phyloP scores from a whole-genome alignment of 345 rosid species.

The Geranium brycei region DNA sequence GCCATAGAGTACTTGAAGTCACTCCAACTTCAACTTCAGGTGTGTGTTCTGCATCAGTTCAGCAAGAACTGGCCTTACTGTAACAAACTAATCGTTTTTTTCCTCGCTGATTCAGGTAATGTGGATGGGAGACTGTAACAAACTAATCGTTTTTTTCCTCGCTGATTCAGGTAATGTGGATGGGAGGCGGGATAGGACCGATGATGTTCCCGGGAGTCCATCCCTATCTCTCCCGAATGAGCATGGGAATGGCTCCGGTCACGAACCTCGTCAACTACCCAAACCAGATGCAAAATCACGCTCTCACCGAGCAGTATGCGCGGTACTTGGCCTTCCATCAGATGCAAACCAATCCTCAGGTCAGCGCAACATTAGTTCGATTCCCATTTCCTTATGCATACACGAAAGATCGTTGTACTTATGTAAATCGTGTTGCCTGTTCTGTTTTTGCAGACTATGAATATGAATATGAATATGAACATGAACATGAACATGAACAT shows the following conservation, averaged over 20 bases:
- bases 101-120: background rate
- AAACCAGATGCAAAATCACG: constrained; percentile 27
- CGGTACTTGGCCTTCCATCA: constrained; percentile 38
- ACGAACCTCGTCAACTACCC: constrained; percentile 30
- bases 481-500: constrained; percentile 20
- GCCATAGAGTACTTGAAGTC: constrained; percentile 88
- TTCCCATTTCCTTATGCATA: background rate
- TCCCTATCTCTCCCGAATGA: constrained; percentile 40
- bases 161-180: constrained; percentile 60
- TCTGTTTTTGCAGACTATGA: constrained; percentile 31
- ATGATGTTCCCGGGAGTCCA: constrained; percentile 78
- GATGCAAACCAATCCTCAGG: constrained; percentile 43
- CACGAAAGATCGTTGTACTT: background rate
- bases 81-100: too few relatives aligned
- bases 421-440: background rate
- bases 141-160: background rate
- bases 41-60: constrained; percentile 5
- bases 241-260: constrained; percentile 36
- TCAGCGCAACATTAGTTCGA: background rate
- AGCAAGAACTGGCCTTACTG: background rate
- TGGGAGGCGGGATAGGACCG: constrained; percentile 82
- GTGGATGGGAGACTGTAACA: background rate
- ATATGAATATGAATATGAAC: constrained; percentile 11
- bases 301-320: constrained; percentile 31
- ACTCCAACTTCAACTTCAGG: constrained; percentile 87